phyloP scores from a whole-genome alignment of 257 asterid genomes.

The Scutellaria baicalensis region DNA sequence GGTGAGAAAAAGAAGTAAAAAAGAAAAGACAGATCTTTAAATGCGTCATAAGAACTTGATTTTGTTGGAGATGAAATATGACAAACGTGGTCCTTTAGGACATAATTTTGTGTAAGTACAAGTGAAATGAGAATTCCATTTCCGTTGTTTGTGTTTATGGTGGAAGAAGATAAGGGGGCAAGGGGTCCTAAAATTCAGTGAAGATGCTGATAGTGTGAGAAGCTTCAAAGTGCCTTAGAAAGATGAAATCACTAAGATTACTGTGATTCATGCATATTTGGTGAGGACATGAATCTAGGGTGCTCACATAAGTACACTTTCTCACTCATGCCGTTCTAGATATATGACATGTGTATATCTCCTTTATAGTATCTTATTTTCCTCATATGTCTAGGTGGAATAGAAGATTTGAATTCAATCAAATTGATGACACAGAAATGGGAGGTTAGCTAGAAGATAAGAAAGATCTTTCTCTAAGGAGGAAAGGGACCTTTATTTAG shows the following conservation, averaged over 20 bases:
- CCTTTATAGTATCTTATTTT: too few relatives aligned
- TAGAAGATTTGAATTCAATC: too few relatives aligned
- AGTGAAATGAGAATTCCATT: not conserved
- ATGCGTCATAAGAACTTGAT: not conserved
- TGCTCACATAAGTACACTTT: not conserved
- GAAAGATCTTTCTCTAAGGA: too few relatives aligned
- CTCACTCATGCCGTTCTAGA: not conserved
- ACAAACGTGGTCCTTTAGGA: too few relatives aligned
- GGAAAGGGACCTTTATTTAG: too few relatives aligned
- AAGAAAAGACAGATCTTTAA: too few relatives aligned
- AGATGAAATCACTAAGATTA: not conserved
- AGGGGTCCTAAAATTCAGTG: constrained; percentile 17
- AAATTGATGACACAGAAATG: too few relatives aligned
- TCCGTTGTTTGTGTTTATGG: not conserved
- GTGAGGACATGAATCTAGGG: constrained; percentile 16
- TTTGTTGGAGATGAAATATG: too few relatives aligned
- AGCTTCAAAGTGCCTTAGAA: not conserved
- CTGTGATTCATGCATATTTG: constrained; percentile 18
- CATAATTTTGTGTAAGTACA: too few relatives aligned
- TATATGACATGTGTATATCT: not conserved
- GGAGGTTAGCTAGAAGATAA: not conserved
- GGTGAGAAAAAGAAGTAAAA: too few relatives aligned
- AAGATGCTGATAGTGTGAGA: constrained; percentile 15
- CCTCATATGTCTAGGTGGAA: too few relatives aligned
- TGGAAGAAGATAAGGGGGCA: constrained; percentile 10